These are phyloP conservation scores for Pittosporum tobira DNA, from an alignment of 129 eudicot species.

Conservation along the genomic window DNA sequence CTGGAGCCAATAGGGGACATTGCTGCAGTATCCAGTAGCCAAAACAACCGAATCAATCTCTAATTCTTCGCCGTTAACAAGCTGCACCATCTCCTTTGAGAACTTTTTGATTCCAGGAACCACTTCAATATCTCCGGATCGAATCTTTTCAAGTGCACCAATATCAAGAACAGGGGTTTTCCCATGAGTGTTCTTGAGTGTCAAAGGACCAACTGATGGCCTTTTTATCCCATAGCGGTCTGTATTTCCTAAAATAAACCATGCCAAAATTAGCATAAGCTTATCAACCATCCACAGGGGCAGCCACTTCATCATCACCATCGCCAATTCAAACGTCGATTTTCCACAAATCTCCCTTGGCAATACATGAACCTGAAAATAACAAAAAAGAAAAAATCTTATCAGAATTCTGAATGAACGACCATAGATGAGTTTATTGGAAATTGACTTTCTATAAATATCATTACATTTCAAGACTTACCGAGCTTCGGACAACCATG, in stretches of 20 bases:
- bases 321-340: constrained; percentile 60
- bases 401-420: no score
- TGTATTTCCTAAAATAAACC: constrained; percentile 58
- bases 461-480: constrained; percentile 22
- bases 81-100: constrained; percentile 35
- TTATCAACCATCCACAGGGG: constrained; percentile 70
- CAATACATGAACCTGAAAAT: constrained; percentile 58
- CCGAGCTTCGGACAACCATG: constrained; percentile 82
- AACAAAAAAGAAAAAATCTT: background rate
- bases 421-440: no score
- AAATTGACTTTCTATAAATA: no score
- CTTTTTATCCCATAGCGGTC: constrained; percentile 57
- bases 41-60: constrained; percentile 61
- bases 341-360: constrained; percentile 59
- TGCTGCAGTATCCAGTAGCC: constrained; percentile 90
- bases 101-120: constrained; percentile 64
- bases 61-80: constrained; percentile 46
- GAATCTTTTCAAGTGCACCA: constrained; percentile 61
- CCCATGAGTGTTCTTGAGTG: constrained; percentile 50
- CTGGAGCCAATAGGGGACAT: constrained; percentile 86
- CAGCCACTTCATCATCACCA: constrained; percentile 60
- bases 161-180: constrained; percentile 78
- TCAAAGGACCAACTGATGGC: constrained; percentile 62
- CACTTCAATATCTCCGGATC: constrained; percentile 52
- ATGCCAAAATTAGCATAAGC: constrained; percentile 35